A percentile compares a stretch with the other conserved stretches of the same genome.
phyloP scores from a whole-genome alignment of 768 basidiomycete species.

The Tephrocybe sp. region DNA sequence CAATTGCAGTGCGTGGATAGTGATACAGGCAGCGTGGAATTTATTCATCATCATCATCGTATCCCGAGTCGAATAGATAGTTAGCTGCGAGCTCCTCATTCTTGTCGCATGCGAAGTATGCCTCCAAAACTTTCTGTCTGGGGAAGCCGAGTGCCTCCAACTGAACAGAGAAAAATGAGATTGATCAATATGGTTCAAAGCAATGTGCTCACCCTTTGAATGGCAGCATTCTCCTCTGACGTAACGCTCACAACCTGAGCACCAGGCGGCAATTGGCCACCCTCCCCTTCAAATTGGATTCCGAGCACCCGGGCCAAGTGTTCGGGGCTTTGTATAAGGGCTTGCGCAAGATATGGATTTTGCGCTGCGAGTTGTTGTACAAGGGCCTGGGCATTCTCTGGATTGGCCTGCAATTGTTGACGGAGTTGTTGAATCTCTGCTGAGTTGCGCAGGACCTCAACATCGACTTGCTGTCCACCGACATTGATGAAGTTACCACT shows the following conservation, averaged over 20 bases:
- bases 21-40: background rate
- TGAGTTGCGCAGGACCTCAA: conserved; percentile 56
- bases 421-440: conserved; percentile 76
- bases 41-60: conserved; percentile 56
- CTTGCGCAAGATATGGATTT: conserved; percentile 77
- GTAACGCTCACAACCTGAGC: conserved; percentile 76
- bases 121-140: conserved; percentile 78
- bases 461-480: conserved; percentile 35
- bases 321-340: conserved; percentile 72
- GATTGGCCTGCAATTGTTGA: conserved; percentile 73
- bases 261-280: conserved; percentile 45
- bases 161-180: conserved; percentile 37
- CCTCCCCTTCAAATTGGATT: conserved; percentile 41
- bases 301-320: conserved; percentile 65
- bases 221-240: conserved; percentile 84
- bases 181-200: background rate
- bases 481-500: too few relatives aligned
- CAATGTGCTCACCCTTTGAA: conserved; percentile 71
- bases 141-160: conserved; percentile 87
- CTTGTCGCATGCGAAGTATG: conserved; percentile 94
- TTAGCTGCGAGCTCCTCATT: conserved; percentile 97
- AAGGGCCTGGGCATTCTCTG: conserved; percentile 72
- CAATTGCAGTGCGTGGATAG: background rate
- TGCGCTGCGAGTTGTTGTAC: conserved; percentile 76
- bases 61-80: conserved; percentile 78